These are phyloP conservation scores for Carnegiea gigantea DNA, from an alignment of 179 eudicot species.

Conservation along the genomic window DNA sequence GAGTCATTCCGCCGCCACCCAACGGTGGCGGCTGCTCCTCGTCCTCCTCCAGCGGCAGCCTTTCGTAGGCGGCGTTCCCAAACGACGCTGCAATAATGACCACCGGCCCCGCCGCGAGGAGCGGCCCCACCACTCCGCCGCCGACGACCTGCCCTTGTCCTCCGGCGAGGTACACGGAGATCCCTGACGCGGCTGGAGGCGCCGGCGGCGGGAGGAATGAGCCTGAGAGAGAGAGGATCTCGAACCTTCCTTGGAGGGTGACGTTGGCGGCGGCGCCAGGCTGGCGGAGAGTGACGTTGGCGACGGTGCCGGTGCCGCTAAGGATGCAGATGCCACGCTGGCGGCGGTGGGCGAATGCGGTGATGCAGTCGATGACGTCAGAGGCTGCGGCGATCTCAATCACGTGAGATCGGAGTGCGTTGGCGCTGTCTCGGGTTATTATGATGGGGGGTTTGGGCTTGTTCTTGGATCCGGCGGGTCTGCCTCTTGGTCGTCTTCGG, in stretches of 20 bases:
- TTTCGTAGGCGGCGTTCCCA: constrained; percentile 90
- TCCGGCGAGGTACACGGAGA: constrained; percentile 77
- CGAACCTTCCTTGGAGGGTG: constrained; percentile 76
- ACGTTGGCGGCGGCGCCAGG: constrained; percentile 71
- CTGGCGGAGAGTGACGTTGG: constrained; percentile 73
- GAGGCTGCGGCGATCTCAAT: constrained; percentile 77
- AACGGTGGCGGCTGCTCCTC: constrained; percentile 27
- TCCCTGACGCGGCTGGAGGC: constrained; percentile 76
- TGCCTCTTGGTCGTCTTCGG: constrained; percentile 60
- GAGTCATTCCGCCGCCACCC: constrained; percentile 34
- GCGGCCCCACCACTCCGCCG: constrained; percentile 81
- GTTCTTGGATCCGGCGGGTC: constrained; percentile 93
- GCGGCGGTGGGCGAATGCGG: constrained; percentile 57
- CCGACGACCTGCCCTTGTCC: constrained; percentile 97
- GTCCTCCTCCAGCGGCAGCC: constrained; percentile 84
- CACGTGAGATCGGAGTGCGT: constrained; percentile 86
- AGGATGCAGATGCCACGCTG: constrained; percentile 80
- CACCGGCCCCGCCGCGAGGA: constrained; percentile 78
- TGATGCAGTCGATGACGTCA: constrained; percentile 64
- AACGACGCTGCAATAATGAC: constrained; percentile 90
- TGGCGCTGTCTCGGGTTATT: constrained; percentile 81
- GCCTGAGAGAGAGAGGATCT: constrained; percentile 77
- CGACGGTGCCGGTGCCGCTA: constrained; percentile 72
- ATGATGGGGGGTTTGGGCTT: constrained; percentile 93
- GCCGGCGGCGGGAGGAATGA: constrained; percentile 88